Evolutionary conservation across 225 moss, liverwort and hornwort genomes (phyloP), one percentile per base, ranked within the genome.

Genomic region (Bryoerythrophyllum caledonicum): DNA sequence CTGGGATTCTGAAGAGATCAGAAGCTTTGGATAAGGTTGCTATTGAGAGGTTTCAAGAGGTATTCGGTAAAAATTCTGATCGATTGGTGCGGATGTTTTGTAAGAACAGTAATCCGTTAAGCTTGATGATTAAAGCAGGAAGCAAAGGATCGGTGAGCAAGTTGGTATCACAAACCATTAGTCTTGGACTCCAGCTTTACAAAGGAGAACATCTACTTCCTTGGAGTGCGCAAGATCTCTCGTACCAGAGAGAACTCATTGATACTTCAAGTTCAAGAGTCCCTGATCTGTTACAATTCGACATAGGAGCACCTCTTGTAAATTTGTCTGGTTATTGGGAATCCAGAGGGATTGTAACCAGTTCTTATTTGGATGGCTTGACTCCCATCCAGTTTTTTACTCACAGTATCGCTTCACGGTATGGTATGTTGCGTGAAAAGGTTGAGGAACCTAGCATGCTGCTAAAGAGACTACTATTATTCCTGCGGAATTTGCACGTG

Each of bases 111-210:
- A 99, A 95, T 27, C 87, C 95, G 46, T 82, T 99, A 69, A 76
- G 87, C 74, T 73, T 90, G 37, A 99, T 99, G 97, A 80, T 91
- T 49, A 81, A 72, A 21, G 93, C 93, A 77, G 95, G 95, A 16
- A 95, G 92, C 74, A 99, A 99, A 84, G 90, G 91, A 40, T 91
- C 93, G 10, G 86, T 87, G 78, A 71, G 82, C 68, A 95, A 89
- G 80, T 71, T 99, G 59, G 85, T 86, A 37, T 95, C 94, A 57
- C 97, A 99, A 81, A 75, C 87, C 57, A 89, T 87, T 67, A 90
- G 97, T 77, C 79, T 95, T 32, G 97, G 97, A 12, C 84, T 99
- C 53, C 97, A 99, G 78, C 91, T 99, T 58, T 90, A 82, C 73
- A 93, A 95, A 74, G 93, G 95, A 60, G 90, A 93, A 64, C 82